Percentiles rank a stretch among this genome's conserved stretches.
These are phyloP conservation scores for Thymus mandschuricus DNA, from an alignment of 257 asterid species.

Conservation along the genomic window DNA sequence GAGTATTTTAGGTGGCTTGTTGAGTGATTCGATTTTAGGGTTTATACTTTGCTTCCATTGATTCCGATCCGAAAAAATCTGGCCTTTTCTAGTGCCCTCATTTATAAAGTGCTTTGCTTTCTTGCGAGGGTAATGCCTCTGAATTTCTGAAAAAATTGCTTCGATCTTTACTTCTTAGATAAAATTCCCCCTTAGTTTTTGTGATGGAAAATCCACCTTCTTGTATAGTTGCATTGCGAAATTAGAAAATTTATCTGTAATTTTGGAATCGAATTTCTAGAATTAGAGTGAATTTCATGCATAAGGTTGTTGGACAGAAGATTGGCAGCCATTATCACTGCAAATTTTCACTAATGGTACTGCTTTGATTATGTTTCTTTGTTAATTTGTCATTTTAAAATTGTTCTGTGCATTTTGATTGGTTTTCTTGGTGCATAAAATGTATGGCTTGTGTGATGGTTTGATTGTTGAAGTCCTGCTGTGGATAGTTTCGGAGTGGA, in stretches of 20 bases:
- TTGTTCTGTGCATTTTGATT: not conserved
- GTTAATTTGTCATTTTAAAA: not conserved
- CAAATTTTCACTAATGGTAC: too few relatives aligned
- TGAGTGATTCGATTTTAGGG: conserved; percentile 35
- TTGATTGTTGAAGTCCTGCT: not conserved
- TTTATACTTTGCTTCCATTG: conserved; percentile 35
- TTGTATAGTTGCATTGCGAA: conserved; percentile 5
- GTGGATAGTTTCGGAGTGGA: conserved; percentile 9
- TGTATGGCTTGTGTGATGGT: not conserved
- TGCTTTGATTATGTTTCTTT: too few relatives aligned
- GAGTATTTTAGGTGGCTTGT: conserved; percentile 11
- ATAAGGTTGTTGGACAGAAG: not conserved
- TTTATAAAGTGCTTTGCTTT: conserved; percentile 32
- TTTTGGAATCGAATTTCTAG: conserved; percentile 6
- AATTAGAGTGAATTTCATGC: not conserved
- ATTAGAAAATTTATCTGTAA: not conserved
- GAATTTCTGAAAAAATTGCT: not conserved
- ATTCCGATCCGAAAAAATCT: conserved; percentile 36
- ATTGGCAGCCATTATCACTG: not conserved
- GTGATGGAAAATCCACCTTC: conserved; percentile 13
- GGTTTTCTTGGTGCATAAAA: not conserved
- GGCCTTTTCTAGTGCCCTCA: conserved; percentile 7
- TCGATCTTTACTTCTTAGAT: conserved; percentile 19
- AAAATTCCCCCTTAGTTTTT: conserved; percentile 17
- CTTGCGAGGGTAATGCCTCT: conserved; percentile 23